A percentile compares a stretch with the other conserved stretches of the same genome.
These are phyloP conservation scores for Dalbergia cochinchinensis DNA, from an alignment of 306 rosid species.

Conservation along the genomic window DNA sequence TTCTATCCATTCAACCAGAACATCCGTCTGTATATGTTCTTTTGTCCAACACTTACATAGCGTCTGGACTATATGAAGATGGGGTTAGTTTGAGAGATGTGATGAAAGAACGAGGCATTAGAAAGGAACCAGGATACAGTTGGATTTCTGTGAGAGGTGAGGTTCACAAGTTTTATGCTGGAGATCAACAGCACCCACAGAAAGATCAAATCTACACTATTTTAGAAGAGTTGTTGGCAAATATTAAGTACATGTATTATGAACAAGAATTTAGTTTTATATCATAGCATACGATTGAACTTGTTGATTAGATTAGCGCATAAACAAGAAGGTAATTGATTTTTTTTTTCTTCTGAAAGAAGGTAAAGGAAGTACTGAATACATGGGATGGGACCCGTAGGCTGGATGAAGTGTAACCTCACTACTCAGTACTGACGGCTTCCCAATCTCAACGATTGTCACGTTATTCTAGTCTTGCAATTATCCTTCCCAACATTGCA, in stretches of 20 bases:
- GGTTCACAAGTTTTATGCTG: conserved; percentile 69
- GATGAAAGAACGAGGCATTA: conserved; percentile 75
- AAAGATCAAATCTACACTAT: conserved; percentile 60
- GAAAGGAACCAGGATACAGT: conserved; percentile 74
- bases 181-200: conserved; percentile 70
- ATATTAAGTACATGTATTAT: conserved; percentile 44
- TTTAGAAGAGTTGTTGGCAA: conserved; percentile 58
- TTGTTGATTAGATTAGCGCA: not conserved
- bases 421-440: not conserved
- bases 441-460: not conserved
- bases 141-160: conserved; percentile 72
- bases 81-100: conserved; percentile 60
- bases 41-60: conserved; percentile 69
- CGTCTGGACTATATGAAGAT: conserved; percentile 60
- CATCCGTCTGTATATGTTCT: conserved; percentile 72
- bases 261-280: conserved; percentile 41
- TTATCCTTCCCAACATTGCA: no score
- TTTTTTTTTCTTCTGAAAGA: no score
- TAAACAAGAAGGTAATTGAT: not conserved
- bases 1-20: conserved; percentile 63
- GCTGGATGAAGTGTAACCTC: not conserved
- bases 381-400: not conserved
- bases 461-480: no score
- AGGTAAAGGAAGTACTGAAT: not conserved
- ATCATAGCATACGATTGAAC: not conserved